Percentiles rank a stretch among this genome's conserved stretches.
These are phyloP conservation scores for Debaryomyces nepalensis DNA, from an alignment of 1,139 yeast genomes.

Conservation along the genomic window DNA sequence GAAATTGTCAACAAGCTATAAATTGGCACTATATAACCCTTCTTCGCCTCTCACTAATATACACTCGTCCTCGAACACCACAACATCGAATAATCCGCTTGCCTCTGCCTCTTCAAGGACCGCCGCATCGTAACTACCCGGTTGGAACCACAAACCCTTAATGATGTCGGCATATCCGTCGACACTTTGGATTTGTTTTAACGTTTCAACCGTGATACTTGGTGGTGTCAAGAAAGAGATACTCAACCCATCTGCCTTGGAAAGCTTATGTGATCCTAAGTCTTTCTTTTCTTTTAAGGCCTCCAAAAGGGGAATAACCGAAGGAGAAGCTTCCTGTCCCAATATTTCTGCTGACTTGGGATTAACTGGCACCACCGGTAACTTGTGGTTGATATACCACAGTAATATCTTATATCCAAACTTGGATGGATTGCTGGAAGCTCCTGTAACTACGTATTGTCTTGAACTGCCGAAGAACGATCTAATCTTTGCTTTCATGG, in stretches of 20 bases:
- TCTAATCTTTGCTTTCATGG: conserved; percentile 44
- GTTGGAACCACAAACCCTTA: conserved; percentile 80
- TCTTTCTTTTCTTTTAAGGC: conserved; percentile 29
- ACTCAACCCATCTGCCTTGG: conserved; percentile 48
- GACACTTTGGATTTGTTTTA: conserved; percentile 44
- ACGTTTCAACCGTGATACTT: conserved; percentile 50
- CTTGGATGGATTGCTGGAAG: conserved; percentile 65
- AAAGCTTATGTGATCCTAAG: conserved; percentile 31
- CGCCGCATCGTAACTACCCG: conserved; percentile 69
- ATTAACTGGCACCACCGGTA: conserved; percentile 72
- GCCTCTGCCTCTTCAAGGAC: conserved; percentile 49
- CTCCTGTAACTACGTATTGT: conserved; percentile 74
- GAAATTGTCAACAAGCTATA: conserved; percentile 21
- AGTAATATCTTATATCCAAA: conserved; percentile 71
- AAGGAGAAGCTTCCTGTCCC: conserved; percentile 44
- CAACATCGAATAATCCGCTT: conserved; percentile 47
- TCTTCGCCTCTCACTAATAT: conserved; percentile 70
- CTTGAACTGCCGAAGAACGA: conserved; percentile 58
- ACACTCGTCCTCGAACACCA: conserved; percentile 67
- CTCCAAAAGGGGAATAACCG: conserved; percentile 40
- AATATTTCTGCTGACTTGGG: conserved; percentile 55
- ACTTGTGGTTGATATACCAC: conserved; percentile 65
- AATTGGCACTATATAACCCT: conserved; percentile 45
- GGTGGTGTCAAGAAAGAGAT: conserved; percentile 80
- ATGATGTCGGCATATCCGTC: conserved; percentile 39